Conservation (phyloP, 2,329 filamentous ascomycete species). For the Trichophyton mentagrophytes region DNA sequence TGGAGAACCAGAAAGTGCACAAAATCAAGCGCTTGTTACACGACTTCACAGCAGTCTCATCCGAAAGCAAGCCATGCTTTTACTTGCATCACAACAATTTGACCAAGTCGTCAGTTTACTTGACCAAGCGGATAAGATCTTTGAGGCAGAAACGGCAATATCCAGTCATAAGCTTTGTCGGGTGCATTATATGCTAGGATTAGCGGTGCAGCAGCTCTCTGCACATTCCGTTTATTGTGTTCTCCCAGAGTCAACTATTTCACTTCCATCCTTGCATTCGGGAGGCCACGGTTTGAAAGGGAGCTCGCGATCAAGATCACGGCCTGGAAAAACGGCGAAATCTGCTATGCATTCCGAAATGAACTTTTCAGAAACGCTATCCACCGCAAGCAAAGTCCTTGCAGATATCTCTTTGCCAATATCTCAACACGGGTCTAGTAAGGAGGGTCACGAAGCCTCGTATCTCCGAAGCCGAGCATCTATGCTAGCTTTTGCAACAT, state of each 20-base stretch:
- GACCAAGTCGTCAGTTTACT: conserved; percentile 46
- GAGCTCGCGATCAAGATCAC: conserved; percentile 32
- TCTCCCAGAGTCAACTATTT: conserved; percentile 83
- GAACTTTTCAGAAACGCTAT: conserved; percentile 27
- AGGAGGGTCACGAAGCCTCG: conserved; percentile 28
- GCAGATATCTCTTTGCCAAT: conserved; percentile 23
- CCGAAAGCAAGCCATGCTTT: conserved; percentile 24
- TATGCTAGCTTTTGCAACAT: conserved; percentile 33
- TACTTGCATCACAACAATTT: conserved; percentile 40
- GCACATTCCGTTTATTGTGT: conserved; percentile 77
- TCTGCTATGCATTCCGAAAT: conserved; percentile 21
- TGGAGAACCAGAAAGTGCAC: conserved; percentile 18
- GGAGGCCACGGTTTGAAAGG: conserved; percentile 16
- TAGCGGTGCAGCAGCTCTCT: conserved; percentile 44
- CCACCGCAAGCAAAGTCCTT: conserved; percentile 25
- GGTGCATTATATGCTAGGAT: conserved; percentile 25
- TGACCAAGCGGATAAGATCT: conserved; percentile 18
- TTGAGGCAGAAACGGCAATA: conserved; percentile 16
- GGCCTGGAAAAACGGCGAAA: conserved; percentile 16
- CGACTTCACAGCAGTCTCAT: conserved; percentile 38
- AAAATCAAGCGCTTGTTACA: conserved; percentile 18
- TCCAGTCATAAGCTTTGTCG: conserved; percentile 23
- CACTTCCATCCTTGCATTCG: conserved; percentile 56
- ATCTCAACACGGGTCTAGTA: conserved; percentile 27
- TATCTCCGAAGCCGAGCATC: conserved; percentile 29